Conservation (phyloP, 2,329 filamentous ascomycete species). For the Calonectria ilicicola region DNA sequence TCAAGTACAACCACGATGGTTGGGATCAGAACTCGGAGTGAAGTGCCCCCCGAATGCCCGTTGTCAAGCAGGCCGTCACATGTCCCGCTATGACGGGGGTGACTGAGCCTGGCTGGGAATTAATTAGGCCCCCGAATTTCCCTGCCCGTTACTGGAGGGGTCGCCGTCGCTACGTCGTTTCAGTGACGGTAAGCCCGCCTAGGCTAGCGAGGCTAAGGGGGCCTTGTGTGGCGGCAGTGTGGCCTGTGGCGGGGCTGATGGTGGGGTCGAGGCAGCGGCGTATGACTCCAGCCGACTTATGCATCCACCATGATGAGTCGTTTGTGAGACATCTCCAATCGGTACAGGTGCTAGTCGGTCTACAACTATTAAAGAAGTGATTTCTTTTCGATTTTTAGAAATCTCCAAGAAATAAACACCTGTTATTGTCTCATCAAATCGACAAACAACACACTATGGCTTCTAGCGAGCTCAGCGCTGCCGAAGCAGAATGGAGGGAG, state of each 20-base stretch:
- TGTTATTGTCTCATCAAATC: background rate
- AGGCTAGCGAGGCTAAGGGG: background rate
- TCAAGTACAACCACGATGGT: constrained; percentile 13
- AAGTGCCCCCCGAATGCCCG: constrained; percentile 25
- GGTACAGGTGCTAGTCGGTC: background rate
- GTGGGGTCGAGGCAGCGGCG: constrained; percentile 21
- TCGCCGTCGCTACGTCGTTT: background rate
- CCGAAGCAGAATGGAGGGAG: constrained; percentile 80
- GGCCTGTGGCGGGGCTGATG: constrained; percentile 16
- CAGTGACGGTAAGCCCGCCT: background rate
- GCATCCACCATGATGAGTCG: background rate
- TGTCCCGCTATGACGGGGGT: constrained; percentile 40
- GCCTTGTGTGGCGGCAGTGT: background rate
- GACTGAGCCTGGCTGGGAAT: constrained; percentile 25
- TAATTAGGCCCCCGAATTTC: constrained; percentile 28
- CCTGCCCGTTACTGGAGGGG: constrained; percentile 8
- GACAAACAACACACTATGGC: constrained; percentile 45
- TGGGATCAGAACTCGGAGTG: constrained; percentile 21
- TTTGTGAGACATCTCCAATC: constrained; percentile 2
- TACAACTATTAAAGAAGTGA: background rate
- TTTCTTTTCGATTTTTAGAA: background rate
- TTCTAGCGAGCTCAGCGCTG: constrained; percentile 50
- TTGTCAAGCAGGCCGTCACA: constrained; percentile 40
- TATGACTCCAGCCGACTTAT: constrained; percentile 17
- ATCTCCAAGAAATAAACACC: background rate